A percentile compares a stretch with the other conserved stretches of the same genome.
Evolutionary conservation across 2,329 filamentous ascomycete species (phyloP).

Genomic region (Colletotrichum sp.): DNA sequence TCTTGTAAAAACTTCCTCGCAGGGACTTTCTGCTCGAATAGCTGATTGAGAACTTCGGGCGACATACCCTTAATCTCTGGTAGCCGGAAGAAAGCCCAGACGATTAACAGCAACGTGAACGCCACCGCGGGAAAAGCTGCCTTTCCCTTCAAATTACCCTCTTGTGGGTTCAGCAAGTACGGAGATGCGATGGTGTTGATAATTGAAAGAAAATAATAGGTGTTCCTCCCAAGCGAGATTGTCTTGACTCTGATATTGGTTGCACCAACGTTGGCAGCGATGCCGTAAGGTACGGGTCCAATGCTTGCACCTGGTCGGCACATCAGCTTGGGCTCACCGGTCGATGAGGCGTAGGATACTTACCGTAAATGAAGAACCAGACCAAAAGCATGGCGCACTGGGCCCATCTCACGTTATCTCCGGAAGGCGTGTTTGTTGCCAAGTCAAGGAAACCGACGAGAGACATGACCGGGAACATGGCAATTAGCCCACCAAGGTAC

Average conservation of each 20-base stretch:
- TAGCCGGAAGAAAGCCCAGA: slow-evolving; percentile 47
- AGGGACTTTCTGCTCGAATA: background rate
- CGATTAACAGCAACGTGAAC: slow-evolving; percentile 44
- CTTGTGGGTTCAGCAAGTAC: slow-evolving; percentile 45
- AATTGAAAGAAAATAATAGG: slow-evolving; percentile 55
- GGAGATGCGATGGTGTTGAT: slow-evolving; percentile 50
- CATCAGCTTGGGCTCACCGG: background rate
- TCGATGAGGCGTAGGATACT: slow-evolving; percentile 24
- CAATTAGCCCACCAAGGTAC: slow-evolving; percentile 45
- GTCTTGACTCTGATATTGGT: slow-evolving; percentile 48
- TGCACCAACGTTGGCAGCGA: slow-evolving; percentile 47
- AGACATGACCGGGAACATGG: slow-evolving; percentile 43
- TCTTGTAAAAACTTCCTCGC: background rate
- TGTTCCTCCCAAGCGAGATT: slow-evolving; percentile 45
- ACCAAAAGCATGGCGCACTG: slow-evolving; percentile 48
- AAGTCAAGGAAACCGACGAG: slow-evolving; percentile 49
- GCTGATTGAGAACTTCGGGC: background rate
- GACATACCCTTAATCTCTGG: slow-evolving; percentile 44
- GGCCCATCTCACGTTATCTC: slow-evolving; percentile 49
- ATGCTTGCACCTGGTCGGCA: background rate
- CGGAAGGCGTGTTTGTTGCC: slow-evolving; percentile 38
- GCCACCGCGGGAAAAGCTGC: slow-evolving; percentile 48
- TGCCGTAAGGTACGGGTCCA: slow-evolving; percentile 39
- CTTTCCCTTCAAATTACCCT: background rate
- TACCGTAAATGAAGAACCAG: slow-evolving; percentile 47